Evolutionary conservation across 2,329 filamentous ascomycete species (phyloP).

Genomic region (Cladosporium austrohemisphaericum): DNA sequence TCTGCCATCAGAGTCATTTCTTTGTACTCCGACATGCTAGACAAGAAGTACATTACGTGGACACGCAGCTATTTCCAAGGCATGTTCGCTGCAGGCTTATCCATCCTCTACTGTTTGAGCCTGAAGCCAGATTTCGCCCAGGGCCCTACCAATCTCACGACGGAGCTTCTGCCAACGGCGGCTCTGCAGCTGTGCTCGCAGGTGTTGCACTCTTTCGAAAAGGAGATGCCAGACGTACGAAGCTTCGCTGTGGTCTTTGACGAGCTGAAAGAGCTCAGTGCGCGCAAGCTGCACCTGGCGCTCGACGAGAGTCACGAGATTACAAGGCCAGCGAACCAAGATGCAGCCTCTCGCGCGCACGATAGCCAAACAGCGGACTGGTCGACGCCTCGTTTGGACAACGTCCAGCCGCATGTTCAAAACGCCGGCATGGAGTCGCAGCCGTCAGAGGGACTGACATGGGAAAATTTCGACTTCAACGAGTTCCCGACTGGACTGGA

Average conservation of each 20-base stretch:
- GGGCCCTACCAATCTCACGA: background rate
- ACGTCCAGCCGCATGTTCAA: too few relatives aligned
- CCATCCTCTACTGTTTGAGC: slow-evolving; percentile 1
- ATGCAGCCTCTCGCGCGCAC: background rate
- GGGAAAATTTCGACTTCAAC: background rate
- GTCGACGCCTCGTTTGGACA: too few relatives aligned
- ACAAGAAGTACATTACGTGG: slow-evolving; percentile 38
- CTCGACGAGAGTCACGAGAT: background rate
- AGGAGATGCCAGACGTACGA: slow-evolving; percentile 12
- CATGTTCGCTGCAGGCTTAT: slow-evolving; percentile 44
- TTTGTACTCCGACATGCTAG: slow-evolving; percentile 38
- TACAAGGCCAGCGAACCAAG: background rate
- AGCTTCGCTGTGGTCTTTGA: slow-evolving; percentile 12
- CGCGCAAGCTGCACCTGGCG: background rate
- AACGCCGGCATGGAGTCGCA: background rate
- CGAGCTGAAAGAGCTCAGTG: slow-evolving; percentile 1
- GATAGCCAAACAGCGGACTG: background rate
- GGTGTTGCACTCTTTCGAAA: slow-evolving; percentile 9
- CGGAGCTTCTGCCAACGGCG: background rate
- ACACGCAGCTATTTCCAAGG: slow-evolving; percentile 50
- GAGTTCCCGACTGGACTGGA: background rate
- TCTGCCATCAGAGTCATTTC: slow-evolving; percentile 39
- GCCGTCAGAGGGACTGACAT: background rate
- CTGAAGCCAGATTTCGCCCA: background rate
- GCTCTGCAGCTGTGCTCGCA: slow-evolving; percentile 2